A percentile compares a stretch with the other conserved stretches of the same genome.
Evolutionary conservation across 495 filamentous ascomycete species (phyloP).

Genomic region (Bryoglossum gracile): DNA sequence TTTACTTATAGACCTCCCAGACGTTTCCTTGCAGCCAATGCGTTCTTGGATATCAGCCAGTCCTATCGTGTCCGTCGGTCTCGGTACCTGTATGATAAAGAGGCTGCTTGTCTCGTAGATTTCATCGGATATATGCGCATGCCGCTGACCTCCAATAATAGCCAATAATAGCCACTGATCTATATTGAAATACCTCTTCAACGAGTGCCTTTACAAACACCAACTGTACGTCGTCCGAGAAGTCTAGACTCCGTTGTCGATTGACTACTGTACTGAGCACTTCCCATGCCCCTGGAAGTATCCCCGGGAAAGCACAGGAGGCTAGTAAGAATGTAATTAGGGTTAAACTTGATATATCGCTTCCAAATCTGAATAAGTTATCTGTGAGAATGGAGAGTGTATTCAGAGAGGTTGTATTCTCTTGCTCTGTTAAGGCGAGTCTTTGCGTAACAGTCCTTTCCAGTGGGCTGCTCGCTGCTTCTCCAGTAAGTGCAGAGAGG

Average conservation of each 20-base stretch:
- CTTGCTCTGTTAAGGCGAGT: slow-evolving; percentile 43
- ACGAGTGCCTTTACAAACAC: slow-evolving; percentile 54
- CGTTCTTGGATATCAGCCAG: slow-evolving; percentile 43
- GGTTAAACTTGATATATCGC: slow-evolving; percentile 33
- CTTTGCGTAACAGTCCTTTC: slow-evolving; percentile 46
- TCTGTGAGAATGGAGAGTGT: slow-evolving; percentile 54
- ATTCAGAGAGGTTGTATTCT: slow-evolving; percentile 43
- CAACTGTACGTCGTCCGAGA: slow-evolving; percentile 48
- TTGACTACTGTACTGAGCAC: slow-evolving; percentile 55
- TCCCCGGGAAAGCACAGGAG: slow-evolving; percentile 42
- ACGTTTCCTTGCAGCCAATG: slow-evolving; percentile 55
- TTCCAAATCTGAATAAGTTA: slow-evolving; percentile 38
- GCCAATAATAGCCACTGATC: slow-evolving; percentile 54
- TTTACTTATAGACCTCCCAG: slow-evolving; percentile 59
- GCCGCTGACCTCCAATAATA: slow-evolving; percentile 55
- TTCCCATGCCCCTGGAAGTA: slow-evolving; percentile 39
- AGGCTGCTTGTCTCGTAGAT: slow-evolving; percentile 34
- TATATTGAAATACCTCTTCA: slow-evolving; percentile 58
- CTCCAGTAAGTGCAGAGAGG: slow-evolving; percentile 49
- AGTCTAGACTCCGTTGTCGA: slow-evolving; percentile 42
- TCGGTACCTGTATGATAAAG: neutral
- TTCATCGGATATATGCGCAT: slow-evolving; percentile 54
- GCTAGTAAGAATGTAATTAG: slow-evolving; percentile 34
- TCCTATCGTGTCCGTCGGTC: slow-evolving; percentile 20
- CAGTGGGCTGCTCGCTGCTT: slow-evolving; percentile 38